These are phyloP conservation scores for Rhododendron mucronatum DNA, from an alignment of 148 eudicot genomes.

Conservation along the genomic window DNA sequence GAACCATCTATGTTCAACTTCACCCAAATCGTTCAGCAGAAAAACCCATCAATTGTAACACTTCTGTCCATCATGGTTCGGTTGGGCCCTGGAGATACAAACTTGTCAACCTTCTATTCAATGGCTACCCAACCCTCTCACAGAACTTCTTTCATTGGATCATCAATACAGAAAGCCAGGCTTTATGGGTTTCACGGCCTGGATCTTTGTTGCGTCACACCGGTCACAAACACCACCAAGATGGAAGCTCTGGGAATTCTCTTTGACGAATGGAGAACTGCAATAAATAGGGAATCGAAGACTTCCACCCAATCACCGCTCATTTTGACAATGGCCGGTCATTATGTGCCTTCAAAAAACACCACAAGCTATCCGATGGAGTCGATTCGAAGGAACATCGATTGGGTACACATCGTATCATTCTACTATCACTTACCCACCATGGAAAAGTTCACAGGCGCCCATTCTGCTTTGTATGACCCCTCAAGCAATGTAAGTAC, in stretches of 20 bases:
- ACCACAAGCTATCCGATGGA: conserved; percentile 28
- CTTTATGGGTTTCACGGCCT: conserved; percentile 29
- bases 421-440: conserved; percentile 31
- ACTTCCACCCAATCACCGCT: background rate
- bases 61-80: conserved; percentile 2
- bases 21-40: conserved; percentile 2
- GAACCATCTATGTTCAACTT: no score
- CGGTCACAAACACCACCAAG: background rate
- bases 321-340: conserved; percentile 18
- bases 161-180: conserved; percentile 32
- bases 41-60: conserved; percentile 18
- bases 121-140: conserved; percentile 16
- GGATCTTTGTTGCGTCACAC: conserved; percentile 17
- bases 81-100: no score
- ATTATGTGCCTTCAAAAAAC: background rate
- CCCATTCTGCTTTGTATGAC: conserved; percentile 38
- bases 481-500: conserved; percentile 30
- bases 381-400: conserved; percentile 26
- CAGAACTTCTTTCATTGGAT: conserved; percentile 31
- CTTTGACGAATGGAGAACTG: conserved; percentile 34
- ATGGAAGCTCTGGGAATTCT: conserved; percentile 17
- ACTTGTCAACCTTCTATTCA: background rate
- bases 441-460: conserved; percentile 22
- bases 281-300: conserved; percentile 14
- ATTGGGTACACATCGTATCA: conserved; percentile 31